Evolutionary conservation across 371 early-diverging fungal genomes (phyloP).

Genomic region (Parasitella parasitica): DNA sequence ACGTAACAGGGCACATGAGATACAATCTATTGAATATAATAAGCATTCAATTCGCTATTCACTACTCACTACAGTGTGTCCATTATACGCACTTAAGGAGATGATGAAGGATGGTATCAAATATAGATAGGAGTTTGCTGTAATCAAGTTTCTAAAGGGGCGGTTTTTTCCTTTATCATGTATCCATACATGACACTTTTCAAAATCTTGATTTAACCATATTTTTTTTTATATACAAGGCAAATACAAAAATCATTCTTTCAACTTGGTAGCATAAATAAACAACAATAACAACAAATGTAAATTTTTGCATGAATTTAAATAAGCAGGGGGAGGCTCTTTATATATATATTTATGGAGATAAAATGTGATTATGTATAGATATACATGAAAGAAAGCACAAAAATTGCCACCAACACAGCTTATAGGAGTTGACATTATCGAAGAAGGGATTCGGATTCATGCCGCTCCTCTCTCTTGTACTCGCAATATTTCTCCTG

Average conservation of each 20-base stretch:
- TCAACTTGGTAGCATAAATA: neutral
- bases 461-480: neutral
- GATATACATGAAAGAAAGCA: neutral
- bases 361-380: neutral
- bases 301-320: constrained; percentile 15
- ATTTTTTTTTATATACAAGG: neutral
- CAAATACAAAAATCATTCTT: neutral
- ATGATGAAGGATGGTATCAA: neutral
- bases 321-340: constrained; percentile 8
- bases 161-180: neutral
- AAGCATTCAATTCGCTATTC: no score
- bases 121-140: neutral
- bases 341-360: neutral
- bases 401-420: neutral
- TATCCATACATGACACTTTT: neutral
- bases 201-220: neutral
- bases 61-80: no score
- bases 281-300: neutral
- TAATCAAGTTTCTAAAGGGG: neutral
- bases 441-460: neutral
- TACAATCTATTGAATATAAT: no score
- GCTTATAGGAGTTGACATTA: neutral
- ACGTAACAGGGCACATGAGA: neutral
- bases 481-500: neutral
- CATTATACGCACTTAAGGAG: neutral